A percentile compares a stretch with the other conserved stretches of the same genome.
phyloP scores from a whole-genome alignment of 2,329 filamentous ascomycete species.

The Cladorrhinum sp. region DNA sequence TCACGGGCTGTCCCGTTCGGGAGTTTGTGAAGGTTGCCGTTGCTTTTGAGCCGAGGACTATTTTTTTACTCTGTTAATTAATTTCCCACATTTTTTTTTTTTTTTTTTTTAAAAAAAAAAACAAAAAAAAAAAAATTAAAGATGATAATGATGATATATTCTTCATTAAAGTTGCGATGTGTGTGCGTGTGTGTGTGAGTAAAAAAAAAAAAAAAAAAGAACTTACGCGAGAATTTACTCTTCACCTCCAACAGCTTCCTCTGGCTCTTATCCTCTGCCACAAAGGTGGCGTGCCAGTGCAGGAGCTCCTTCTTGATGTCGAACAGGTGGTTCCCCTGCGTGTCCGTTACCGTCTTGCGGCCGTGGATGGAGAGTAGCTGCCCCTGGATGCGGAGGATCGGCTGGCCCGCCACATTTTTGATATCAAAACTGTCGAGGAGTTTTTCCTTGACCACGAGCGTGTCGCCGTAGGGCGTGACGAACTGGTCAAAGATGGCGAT shows the following conservation, averaged over 20 bases:
- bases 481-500: conserved; percentile 41
- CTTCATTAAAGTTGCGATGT: too few species aligned
- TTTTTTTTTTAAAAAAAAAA: too few species aligned
- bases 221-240: conserved; percentile 51
- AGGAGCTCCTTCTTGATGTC: conserved; percentile 53
- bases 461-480: conserved; percentile 40
- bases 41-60: conserved; percentile 54
- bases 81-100: too few species aligned
- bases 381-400: conserved; percentile 56
- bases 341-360: conserved; percentile 55
- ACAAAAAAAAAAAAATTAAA: too few species aligned
- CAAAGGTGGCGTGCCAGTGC: conserved; percentile 51
- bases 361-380: conserved; percentile 51
- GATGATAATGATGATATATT: too few species aligned
- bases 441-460: conserved; percentile 59
- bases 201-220: background rate
- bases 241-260: conserved; percentile 54
- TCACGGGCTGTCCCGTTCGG: conserved; percentile 40
- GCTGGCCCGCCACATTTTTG: conserved; percentile 50
- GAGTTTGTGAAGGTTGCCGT: conserved; percentile 55
- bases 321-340: conserved; percentile 53
- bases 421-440: conserved; percentile 64
- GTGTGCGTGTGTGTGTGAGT: too few species aligned
- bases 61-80: too few species aligned
- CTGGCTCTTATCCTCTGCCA: conserved; percentile 41